These are phyloP conservation scores for Nigrospora osmanthi DNA, from an alignment of 2,329 filamentous ascomycete species.

Conservation along the genomic window DNA sequence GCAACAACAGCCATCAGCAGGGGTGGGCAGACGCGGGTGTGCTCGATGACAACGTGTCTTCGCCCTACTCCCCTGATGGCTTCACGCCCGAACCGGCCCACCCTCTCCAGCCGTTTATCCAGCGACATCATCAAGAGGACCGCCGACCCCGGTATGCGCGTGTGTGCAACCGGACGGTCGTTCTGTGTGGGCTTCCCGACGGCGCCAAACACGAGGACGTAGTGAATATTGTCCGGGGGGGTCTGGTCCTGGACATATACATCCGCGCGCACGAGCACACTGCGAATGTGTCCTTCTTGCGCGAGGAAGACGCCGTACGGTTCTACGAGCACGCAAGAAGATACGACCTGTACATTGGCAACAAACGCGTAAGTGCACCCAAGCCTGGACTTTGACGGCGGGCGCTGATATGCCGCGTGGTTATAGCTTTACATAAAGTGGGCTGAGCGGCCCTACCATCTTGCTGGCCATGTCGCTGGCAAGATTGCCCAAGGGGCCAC, in stretches of 20 bases:
- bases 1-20: slow-evolving; percentile 1
- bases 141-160: slow-evolving; percentile 23
- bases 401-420: neutral
- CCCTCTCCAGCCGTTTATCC: neutral
- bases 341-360: slow-evolving; percentile 60
- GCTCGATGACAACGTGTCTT: slow-evolving; percentile 9
- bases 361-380: slow-evolving; percentile 51
- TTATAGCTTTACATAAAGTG: slow-evolving; percentile 59
- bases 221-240: slow-evolving; percentile 57
- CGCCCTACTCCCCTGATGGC: slow-evolving; percentile 12
- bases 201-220: slow-evolving; percentile 59
- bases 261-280: slow-evolving; percentile 49
- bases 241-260: slow-evolving; percentile 61
- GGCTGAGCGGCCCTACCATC: slow-evolving; percentile 62
- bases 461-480: slow-evolving; percentile 54
- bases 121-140: neutral
- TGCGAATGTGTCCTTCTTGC: slow-evolving; percentile 63
- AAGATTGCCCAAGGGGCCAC: slow-evolving; percentile 61
- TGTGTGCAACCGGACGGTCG: slow-evolving; percentile 46
- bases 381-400: neutral
- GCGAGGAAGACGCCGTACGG: slow-evolving; percentile 50
- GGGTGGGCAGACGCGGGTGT: slow-evolving; percentile 12
- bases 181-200: slow-evolving; percentile 54
- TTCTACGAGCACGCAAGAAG: slow-evolving; percentile 59
- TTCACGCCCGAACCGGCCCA: slow-evolving; percentile 7